Evolutionary conservation across 371 early-diverging fungal species (phyloP), one percentile per base, ranked within the genome.

Genomic region (Syncephalastrum monosporum): DNA sequence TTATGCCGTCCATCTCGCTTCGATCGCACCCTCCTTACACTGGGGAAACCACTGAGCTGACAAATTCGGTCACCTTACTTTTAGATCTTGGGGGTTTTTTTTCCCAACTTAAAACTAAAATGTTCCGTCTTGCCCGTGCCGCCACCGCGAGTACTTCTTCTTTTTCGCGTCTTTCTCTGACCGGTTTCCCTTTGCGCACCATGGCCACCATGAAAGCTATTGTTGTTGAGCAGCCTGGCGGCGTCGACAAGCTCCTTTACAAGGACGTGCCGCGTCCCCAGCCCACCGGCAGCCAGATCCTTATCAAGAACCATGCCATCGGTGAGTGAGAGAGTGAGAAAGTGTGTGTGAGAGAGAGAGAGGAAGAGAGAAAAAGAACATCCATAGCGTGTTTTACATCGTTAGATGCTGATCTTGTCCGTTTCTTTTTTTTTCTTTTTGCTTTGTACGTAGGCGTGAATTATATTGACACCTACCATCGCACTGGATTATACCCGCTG

Each of bases 381-480:
- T 21, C 21, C 21, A 21, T 21, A 21, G 21, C 21, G 21, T 21
- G 21, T 21, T 21, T 21, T 2, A 21, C 21, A 2, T 21, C n/a
- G n/a, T 21, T 21, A 21, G 21, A 21, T 21, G 0, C 21, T 21
- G 21, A 21, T 21, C 21, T 1, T 21, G 1, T 21, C 21, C 21
- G 21, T 21, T 21, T n/a, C n/a, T n/a, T n/a, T n/a, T n/a, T n/a
- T n/a, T n/a, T n/a, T n/a, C 12, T 14, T 0, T 15, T 19, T 7
- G 33, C 12, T 4, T 49, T 5, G 15, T 23, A 3, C 21, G 8
- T 27, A 74, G 74, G 97, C 10, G 82, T 97, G 55, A 97, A 96
- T 75, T 95, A 82, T 52, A 95, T 97, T 56, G 98, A 97, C 67
- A 96, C 91, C 0, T 95, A 96, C 68, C 94, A 91, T 58, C 88